These are phyloP conservation scores for Gracilariopsis chorda DNA, from an alignment of 23 red algal genomes.

Conservation along the genomic window DNA sequence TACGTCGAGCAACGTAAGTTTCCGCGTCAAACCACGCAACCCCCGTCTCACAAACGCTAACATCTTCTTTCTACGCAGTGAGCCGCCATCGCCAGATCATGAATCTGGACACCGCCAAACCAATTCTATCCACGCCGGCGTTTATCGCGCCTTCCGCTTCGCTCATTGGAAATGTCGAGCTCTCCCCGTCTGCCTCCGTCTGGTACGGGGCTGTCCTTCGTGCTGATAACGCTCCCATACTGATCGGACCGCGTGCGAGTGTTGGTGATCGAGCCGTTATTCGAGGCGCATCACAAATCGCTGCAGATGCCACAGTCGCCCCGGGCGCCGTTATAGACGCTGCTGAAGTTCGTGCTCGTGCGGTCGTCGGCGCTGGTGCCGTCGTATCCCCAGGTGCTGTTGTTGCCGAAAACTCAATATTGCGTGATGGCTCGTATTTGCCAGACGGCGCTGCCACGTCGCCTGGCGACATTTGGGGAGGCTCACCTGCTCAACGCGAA, in stretches of 20 bases:
- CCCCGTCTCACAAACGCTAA: not conserved
- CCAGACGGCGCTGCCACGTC: slow-evolving; percentile 43
- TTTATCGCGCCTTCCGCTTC: slow-evolving; percentile 94
- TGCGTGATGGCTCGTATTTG: slow-evolving; percentile 23
- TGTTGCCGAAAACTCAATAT: slow-evolving; percentile 32
- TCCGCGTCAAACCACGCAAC: not conserved
- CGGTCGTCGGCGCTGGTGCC: slow-evolving; percentile 82
- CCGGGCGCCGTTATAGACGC: slow-evolving; percentile 72
- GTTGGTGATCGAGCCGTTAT: slow-evolving; percentile 89
- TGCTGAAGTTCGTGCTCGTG: slow-evolving; percentile 55
- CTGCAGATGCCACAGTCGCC: slow-evolving; percentile 58
- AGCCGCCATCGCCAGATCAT: slow-evolving; percentile 71
- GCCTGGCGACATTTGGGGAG: slow-evolving; percentile 51
- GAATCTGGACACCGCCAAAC: slow-evolving; percentile 37
- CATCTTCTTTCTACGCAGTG: slow-evolving; percentile 1
- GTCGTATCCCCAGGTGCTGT: slow-evolving; percentile 56
- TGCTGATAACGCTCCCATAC: slow-evolving; percentile 77
- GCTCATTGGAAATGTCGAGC: slow-evolving; percentile 79
- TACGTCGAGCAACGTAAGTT: slow-evolving; percentile 75
- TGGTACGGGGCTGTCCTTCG: slow-evolving; percentile 98
- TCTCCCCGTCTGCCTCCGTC: slow-evolving; percentile 72
- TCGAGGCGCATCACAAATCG: slow-evolving; percentile 70
- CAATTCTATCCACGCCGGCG: slow-evolving; percentile 34
- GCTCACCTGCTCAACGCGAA: slow-evolving; percentile 63
- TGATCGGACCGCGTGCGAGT: slow-evolving; percentile 62